Evolutionary conservation across 2,329 filamentous ascomycete species (phyloP), one percentile per base, ranked within the genome.

Genomic region (Cytospora schulzeri): DNA sequence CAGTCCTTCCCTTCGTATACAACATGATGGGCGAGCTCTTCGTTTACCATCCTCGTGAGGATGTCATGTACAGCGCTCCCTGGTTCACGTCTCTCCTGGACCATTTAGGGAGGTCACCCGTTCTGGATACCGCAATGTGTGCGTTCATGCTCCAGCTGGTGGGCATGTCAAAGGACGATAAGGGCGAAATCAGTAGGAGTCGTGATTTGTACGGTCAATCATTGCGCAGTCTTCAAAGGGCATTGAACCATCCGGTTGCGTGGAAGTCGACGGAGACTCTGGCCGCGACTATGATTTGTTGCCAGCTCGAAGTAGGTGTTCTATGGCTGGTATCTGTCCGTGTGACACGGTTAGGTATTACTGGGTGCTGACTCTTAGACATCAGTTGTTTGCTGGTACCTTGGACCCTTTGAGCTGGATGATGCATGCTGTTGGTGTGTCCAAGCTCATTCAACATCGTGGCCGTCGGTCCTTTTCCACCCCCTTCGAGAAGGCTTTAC

Each of bases 361-460:
- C n/a, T 24, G 17, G 22, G 8, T 33, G 57, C 57, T 59, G 41
- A 59, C 41, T 6, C 24, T 19, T 15, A 5, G 17, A 33, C 12
- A 5, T 14, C 53, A 79, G 77, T 69, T 79, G n/a, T 80, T 79
- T 69, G 77, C 78, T 5, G 78, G 77, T n/a, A 80, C 77, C 8
- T 69, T 67, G 28, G 69, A 73, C 35, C 64, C 76, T 5, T 69
- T 72, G 38, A 76, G 73, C 45, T 80, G 77, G 77, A 71, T 77
- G 66, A 72, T 75, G 58, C 78, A 80, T 66, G 76, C 77, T 14
- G 71, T 70, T 35, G 77, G 77, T 26, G 75, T 79, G 55, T 72
- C 73, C 8, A 70, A 69, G n/a, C 68, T 79, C 56, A 76, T 80
- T 65, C 73, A 77, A 67, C 73, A 76, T 55, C 76, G 78, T 24